Conservation (phyloP, 192 early-diverging fungal species). For the Dimargaris verticillata region DNA sequence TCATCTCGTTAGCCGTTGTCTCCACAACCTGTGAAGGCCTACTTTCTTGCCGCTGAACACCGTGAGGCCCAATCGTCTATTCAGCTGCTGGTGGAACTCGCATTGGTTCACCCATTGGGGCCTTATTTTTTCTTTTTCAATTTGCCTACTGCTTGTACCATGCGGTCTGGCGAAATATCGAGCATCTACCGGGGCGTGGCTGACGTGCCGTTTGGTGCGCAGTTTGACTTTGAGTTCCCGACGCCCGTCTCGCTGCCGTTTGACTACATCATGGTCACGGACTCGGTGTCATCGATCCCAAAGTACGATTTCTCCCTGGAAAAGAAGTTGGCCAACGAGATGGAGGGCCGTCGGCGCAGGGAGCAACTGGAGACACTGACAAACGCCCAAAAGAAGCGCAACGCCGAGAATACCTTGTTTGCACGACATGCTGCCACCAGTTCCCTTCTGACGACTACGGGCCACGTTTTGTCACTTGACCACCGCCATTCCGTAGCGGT, state of each 20-base stretch:
- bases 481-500: no score
- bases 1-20: no score
- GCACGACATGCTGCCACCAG: background rate
- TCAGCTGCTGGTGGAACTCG: no score
- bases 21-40: no score
- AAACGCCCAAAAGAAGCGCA: conserved; percentile 28
- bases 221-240: conserved; percentile 27
- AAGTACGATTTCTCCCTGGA: conserved; percentile 34
- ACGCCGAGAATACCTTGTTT: background rate
- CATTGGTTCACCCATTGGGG: no score
- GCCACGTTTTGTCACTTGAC: no score
- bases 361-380: conserved; percentile 25
- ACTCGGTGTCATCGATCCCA: conserved; percentile 25
- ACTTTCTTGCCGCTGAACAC: no score
- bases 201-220: conserved; percentile 27
- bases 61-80: no score
- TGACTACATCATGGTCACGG: conserved; percentile 28
- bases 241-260: conserved; percentile 29
- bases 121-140: background rate
- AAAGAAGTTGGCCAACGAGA: conserved; percentile 30
- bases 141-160: background rate
- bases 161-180: background rate
- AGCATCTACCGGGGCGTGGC: conserved; percentile 23
- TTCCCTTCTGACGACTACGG: no score
- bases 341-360: conserved; percentile 23